Conservation (phyloP, 345 rosid species). For the Eutrema heterophyllum region DNA sequence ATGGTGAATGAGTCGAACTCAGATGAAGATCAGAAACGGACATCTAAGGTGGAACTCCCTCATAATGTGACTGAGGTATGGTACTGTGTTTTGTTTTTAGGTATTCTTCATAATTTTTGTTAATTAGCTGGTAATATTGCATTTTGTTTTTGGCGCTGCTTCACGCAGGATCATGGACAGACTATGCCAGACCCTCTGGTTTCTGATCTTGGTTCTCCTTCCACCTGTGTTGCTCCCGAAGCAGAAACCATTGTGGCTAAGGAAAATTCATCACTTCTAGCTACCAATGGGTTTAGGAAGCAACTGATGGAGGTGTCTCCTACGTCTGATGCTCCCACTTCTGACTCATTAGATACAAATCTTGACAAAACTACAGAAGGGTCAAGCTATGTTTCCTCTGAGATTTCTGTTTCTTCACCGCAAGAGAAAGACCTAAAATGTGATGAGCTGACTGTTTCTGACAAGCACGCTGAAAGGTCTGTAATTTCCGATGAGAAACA, state of each 20-base stretch:
- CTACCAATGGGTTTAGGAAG: constrained; percentile 27
- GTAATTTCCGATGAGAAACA: constrained; percentile 30
- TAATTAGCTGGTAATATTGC: not conserved
- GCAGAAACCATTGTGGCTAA: constrained; percentile 29
- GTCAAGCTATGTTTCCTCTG: constrained; percentile 25
- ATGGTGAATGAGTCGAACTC: constrained; percentile 47
- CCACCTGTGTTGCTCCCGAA: constrained; percentile 33
- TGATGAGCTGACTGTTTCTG: constrained; percentile 33
- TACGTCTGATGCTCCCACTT: constrained; percentile 17
- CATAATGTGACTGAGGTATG: constrained; percentile 49
- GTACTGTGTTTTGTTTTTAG: not conserved
- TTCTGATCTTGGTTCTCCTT: constrained; percentile 32
- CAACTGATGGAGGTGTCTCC: constrained; percentile 26
- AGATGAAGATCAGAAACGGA: constrained; percentile 48
- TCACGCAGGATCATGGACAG: constrained; percentile 19
- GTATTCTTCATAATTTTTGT: not conserved
- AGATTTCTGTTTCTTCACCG: constrained; percentile 29
- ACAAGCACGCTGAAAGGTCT: constrained; percentile 11
- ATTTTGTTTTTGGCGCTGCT: not conserved
- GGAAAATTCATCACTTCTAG: constrained; percentile 17
- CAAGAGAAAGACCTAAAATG: constrained; percentile 23
- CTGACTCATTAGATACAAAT: constrained; percentile 32
- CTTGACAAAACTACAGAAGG: constrained; percentile 30
- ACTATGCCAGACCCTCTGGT: constrained; percentile 19
- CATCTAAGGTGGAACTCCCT: constrained; percentile 35